These are phyloP conservation scores for Polytrichum commune DNA, from an alignment of 225 moss, liverwort and hornwort species.

Conservation along the genomic window DNA sequence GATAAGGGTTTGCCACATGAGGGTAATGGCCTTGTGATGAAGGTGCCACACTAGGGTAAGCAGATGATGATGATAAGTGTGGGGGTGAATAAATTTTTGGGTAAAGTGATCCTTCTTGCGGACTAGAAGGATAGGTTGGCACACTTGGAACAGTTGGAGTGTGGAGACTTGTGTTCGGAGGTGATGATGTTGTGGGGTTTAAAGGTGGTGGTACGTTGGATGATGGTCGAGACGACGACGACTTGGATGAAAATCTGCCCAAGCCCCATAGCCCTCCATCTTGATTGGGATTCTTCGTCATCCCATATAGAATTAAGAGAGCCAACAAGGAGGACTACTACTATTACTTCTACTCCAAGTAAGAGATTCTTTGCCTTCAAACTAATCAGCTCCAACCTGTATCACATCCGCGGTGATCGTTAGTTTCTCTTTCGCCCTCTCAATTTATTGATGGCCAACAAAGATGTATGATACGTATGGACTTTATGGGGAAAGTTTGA, in stretches of 20 bases:
- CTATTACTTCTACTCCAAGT: too few species aligned
- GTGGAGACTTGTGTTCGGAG: conserved; percentile 9
- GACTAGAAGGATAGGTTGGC: background rate
- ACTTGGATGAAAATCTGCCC: conserved; percentile 15
- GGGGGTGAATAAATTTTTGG: conserved; percentile 30
- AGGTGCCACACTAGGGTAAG: background rate
- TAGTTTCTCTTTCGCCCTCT: too few species aligned
- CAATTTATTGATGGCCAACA: too few species aligned
- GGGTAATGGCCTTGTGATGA: conserved; percentile 16
- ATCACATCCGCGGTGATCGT: too few species aligned
- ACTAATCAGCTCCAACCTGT: too few species aligned
- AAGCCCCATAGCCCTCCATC: conserved; percentile 40
- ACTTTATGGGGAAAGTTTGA: too few species aligned
- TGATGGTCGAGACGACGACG: background rate
- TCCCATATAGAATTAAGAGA: conserved; percentile 9
- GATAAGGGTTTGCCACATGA: background rate
- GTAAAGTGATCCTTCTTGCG: conserved; percentile 32
- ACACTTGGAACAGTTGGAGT: background rate
- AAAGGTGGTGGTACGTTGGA: conserved; percentile 6
- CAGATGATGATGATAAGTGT: background rate
- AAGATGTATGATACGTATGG: too few species aligned
- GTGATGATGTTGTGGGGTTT: conserved; percentile 24
- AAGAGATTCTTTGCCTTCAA: too few species aligned
- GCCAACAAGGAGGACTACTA: too few species aligned
- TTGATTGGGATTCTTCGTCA: conserved; percentile 26